Evolutionary conservation across 257 asterid species (phyloP).

Genomic region (Nicotiana obtusifolia): DNA sequence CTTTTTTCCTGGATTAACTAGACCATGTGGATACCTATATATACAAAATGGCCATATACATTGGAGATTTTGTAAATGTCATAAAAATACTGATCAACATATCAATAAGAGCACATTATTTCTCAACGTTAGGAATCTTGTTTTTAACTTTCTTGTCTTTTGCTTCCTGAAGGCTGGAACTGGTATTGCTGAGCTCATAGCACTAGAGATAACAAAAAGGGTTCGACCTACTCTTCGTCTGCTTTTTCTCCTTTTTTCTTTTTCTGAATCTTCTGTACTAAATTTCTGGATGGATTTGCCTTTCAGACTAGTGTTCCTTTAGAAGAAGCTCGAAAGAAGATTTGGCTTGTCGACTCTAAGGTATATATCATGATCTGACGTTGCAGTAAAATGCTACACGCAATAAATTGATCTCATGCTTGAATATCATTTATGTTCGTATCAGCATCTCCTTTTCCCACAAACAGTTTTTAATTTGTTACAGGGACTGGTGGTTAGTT

Average conservation of each 20-base stretch:
- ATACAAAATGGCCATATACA: neutral
- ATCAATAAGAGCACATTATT: neutral
- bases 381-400: neutral
- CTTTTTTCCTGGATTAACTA: neutral
- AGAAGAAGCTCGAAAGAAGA: conserved; percentile 75
- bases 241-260: conserved; percentile 5
- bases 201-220: conserved; percentile 72
- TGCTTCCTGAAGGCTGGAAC: conserved; percentile 76
- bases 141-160: conserved; percentile 19
- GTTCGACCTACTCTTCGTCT: conserved; percentile 27
- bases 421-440: neutral
- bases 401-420: neutral
- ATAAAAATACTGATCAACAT: neutral
- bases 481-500: conserved; percentile 71
- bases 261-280: conserved; percentile 4
- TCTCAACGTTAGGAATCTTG: neutral
- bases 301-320: conserved; percentile 49
- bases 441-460: conserved; percentile 10
- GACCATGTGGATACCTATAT: neutral
- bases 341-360: conserved; percentile 94
- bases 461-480: conserved; percentile 6
- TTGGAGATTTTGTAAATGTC: neutral
- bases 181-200: conserved; percentile 94
- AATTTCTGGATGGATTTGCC: conserved; percentile 14
- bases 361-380: conserved; percentile 23